Percentiles rank a stretch among this genome's conserved stretches.
phyloP scores from a whole-genome alignment of 345 rosid genomes.

The Mallotus nudiflorus region DNA sequence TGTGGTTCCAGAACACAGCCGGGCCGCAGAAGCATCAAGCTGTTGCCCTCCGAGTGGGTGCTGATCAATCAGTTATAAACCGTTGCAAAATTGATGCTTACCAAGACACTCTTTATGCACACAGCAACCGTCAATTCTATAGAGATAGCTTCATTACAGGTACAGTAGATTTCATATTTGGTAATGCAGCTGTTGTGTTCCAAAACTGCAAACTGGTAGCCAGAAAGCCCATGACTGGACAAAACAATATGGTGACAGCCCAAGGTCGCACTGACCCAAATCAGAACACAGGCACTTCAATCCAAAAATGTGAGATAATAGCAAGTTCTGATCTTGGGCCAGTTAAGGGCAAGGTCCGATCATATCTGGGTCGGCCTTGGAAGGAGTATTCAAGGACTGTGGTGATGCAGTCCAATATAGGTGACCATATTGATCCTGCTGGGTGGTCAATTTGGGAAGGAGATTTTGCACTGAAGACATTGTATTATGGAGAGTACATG shows the following conservation, averaged over 20 bases:
- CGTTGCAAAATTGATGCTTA: constrained; percentile 15
- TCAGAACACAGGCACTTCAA: constrained; percentile 18
- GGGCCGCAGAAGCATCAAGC: constrained; percentile 24
- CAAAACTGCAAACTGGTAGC: constrained; percentile 14
- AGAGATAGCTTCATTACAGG: neutral
- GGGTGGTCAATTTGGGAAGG: constrained; percentile 21
- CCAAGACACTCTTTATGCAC: constrained; percentile 21
- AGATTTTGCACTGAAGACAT: constrained; percentile 20
- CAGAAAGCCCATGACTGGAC: constrained; percentile 18
- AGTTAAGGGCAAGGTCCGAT: constrained; percentile 7
- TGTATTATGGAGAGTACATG: constrained; percentile 28
- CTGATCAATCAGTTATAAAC: constrained; percentile 18
- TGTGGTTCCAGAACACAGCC: constrained; percentile 18
- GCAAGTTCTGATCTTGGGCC: constrained; percentile 18
- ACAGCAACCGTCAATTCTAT: constrained; percentile 21
- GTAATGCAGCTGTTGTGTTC: constrained; percentile 21
- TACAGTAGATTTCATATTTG: constrained; percentile 6
- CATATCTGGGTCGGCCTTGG: constrained; percentile 23
- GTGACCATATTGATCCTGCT: constrained; percentile 16
- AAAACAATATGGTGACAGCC: constrained; percentile 22
- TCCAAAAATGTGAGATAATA: constrained; percentile 14
- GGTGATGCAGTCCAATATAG: constrained; percentile 17
- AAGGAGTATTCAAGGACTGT: constrained; percentile 26
- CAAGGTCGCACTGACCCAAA: constrained; percentile 27
- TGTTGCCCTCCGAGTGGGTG: constrained; percentile 16